Percentiles rank a stretch among this genome's conserved stretches.
Conservation (phyloP, 208 protist species). For the Leishmania braziliensis region DNA sequence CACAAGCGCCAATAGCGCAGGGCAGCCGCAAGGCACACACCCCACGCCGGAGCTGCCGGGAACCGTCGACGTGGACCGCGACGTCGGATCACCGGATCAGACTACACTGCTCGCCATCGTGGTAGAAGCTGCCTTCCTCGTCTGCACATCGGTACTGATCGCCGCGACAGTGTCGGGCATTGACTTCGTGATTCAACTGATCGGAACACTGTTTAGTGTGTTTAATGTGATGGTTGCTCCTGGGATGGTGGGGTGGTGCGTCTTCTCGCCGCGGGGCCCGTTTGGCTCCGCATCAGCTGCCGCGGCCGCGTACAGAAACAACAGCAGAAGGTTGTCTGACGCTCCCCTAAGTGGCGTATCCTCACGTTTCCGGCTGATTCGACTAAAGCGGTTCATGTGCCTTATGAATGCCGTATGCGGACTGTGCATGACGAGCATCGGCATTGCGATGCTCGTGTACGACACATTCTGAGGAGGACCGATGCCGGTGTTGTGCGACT, state of each 20-base stretch:
- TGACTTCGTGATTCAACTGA: slow-evolving; percentile 65
- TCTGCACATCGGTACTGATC: slow-evolving; percentile 45
- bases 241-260: slow-evolving; percentile 54
- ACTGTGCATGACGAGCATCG: slow-evolving; percentile 42
- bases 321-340: neutral
- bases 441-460: slow-evolving; percentile 34
- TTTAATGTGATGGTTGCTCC: slow-evolving; percentile 70
- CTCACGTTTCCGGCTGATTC: slow-evolving; percentile 31
- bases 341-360: neutral
- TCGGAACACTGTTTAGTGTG: slow-evolving; percentile 63
- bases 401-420: slow-evolving; percentile 38
- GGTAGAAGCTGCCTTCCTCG: slow-evolving; percentile 61
- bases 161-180: slow-evolving; percentile 63
- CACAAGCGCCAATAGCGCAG: neutral
- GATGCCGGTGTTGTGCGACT: neutral
- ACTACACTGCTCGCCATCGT: slow-evolving; percentile 73
- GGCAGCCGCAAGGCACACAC: neutral
- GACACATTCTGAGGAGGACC: slow-evolving; percentile 1
- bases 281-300: slow-evolving; percentile 20
- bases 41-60: neutral
- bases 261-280: slow-evolving; percentile 42
- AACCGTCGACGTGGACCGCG: slow-evolving; percentile 49
- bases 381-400: slow-evolving; percentile 39
- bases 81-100: slow-evolving; percentile 68
- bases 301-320: neutral